Conservation (phyloP, 352 stramenopile genomes). For the Phytophthora pinifolia region DNA sequence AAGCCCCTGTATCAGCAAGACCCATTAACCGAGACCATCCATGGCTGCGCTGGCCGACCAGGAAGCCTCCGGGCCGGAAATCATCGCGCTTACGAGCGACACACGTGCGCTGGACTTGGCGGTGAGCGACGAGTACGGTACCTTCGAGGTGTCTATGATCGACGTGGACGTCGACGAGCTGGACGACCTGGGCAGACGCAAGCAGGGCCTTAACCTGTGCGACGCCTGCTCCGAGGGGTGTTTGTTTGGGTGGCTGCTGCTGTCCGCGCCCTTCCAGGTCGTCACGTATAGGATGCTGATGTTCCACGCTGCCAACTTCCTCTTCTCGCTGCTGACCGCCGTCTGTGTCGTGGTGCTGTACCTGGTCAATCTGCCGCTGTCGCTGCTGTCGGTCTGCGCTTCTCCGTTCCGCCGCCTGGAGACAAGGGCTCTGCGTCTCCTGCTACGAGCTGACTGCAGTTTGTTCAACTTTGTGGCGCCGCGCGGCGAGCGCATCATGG, state of each 20-base stretch:
- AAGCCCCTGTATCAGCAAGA: conserved; percentile 2
- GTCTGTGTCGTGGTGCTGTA: conserved; percentile 35
- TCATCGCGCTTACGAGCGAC: conserved; percentile 20
- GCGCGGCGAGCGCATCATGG: conserved; percentile 41
- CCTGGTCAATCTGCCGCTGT: conserved; percentile 24
- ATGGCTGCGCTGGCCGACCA: conserved; percentile 23
- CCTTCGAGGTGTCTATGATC: conserved; percentile 70
- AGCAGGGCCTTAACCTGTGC: conserved; percentile 8
- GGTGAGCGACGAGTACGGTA: conserved; percentile 57
- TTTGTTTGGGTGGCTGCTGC: conserved; percentile 47
- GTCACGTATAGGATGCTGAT: conserved; percentile 58
- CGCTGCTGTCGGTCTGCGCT: background rate
- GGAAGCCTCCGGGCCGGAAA: conserved; percentile 3
- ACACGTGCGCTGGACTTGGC: conserved; percentile 19
- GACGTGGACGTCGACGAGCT: conserved; percentile 47
- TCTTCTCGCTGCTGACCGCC: conserved; percentile 39
- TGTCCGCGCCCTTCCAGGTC: conserved; percentile 53
- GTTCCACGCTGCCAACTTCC: conserved; percentile 54
- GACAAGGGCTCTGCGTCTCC: conserved; percentile 29
- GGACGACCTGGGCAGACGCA: conserved; percentile 18
- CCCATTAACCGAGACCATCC: background rate
- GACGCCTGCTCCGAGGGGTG: conserved; percentile 45
- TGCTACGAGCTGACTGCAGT: conserved; percentile 43
- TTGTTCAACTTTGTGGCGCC: conserved; percentile 71
- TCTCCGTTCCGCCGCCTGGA: conserved; percentile 28